Conservation (phyloP, 164 flowering plant genomes). For the Warburgia ugandensis region DNA sequence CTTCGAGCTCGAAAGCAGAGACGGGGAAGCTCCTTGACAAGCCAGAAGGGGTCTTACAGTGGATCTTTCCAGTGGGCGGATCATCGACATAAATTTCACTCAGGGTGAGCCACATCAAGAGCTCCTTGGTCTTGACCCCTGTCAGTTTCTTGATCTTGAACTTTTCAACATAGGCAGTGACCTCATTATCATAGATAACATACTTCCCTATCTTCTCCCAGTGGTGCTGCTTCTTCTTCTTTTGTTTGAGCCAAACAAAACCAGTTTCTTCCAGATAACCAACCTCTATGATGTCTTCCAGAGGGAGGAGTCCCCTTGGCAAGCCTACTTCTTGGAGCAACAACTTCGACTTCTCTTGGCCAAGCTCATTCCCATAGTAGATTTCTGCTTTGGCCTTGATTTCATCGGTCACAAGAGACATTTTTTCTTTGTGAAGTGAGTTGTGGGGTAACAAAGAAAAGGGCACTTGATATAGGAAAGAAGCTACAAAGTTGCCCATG, state of each 20-base stretch:
- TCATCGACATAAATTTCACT: conserved; percentile 41
- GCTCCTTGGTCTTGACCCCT: conserved; percentile 79
- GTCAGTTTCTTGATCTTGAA: conserved; percentile 63
- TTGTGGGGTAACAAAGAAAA: no score
- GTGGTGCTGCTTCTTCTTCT: conserved; percentile 53
- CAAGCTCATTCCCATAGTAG: conserved; percentile 48
- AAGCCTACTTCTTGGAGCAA: conserved; percentile 48
- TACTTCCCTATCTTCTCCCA: conserved; percentile 54
- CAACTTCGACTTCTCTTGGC: conserved; percentile 39
- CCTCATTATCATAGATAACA: conserved; percentile 47
- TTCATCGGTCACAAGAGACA: conserved; percentile 55
- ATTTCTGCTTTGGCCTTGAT: conserved; percentile 54
- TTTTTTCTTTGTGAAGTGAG: conserved; percentile 9
- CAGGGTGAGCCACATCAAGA: conserved; percentile 55
- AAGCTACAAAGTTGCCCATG: no score
- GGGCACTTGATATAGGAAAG: no score
- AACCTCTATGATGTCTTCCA: conserved; percentile 49
- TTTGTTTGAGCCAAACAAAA: conserved; percentile 76
- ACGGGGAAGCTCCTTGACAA: conserved; percentile 48
- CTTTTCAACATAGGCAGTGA: conserved; percentile 58
- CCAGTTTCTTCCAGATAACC: conserved; percentile 60
- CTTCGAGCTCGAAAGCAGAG: conserved; percentile 45
- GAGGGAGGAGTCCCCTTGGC: conserved; percentile 69
- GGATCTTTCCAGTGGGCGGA: conserved; percentile 45
- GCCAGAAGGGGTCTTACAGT: conserved; percentile 53